Base-by-base conservation (phyloP, 495 filamentous ascomycete genomes). In the Aspergillus sclerotiicarbonarius region DNA sequence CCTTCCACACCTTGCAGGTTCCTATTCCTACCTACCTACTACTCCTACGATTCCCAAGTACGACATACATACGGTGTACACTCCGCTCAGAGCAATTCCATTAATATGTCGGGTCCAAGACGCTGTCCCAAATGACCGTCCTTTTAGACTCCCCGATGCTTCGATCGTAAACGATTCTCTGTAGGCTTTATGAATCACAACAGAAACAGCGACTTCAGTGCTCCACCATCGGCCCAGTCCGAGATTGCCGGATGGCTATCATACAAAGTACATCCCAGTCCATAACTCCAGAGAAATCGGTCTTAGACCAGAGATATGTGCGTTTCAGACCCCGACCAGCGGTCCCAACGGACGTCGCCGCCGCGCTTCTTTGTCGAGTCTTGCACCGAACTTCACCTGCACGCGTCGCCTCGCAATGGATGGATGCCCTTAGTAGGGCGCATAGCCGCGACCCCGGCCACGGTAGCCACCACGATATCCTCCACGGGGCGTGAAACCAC, bases 381-480 rank as follows among this genome's bases (percentile, higher is more conserved):
- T 16, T 51, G 10, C 19, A 32, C 44, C 18, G 35, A 31, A 13
- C 43, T 37, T 48, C 16, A 21, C 29, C 37, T 41, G 51, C 33
- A 8, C 53, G 33, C 19, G 41, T 37, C 39, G 51, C 54, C 13
- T 15, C 12, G 54, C 41, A 31, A 33, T 49, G 35, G 29, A 39
- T 18, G 21, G 6, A 52, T 16, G 51, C 53, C 31, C 18, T 71
- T 84, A 96, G 70, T 96, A 96, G 10, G 91, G 91, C 13, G 90
- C 74, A 72, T 82, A 93, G 54, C 90, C 90, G 72, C 90, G 82
- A 50, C 88, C 87, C 48, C 92, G 84, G 53, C 86, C 85, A 56
- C 84, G 88, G 67, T 95, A 94, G 47, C 86, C 86, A 44, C 87
- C 88, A 55, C 91, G 79, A 56, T 81, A 87, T 31, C 83, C 81